Base-by-base conservation (phyloP, 768 basidiomycete genomes). In the Serendipita vermifera region DNA sequence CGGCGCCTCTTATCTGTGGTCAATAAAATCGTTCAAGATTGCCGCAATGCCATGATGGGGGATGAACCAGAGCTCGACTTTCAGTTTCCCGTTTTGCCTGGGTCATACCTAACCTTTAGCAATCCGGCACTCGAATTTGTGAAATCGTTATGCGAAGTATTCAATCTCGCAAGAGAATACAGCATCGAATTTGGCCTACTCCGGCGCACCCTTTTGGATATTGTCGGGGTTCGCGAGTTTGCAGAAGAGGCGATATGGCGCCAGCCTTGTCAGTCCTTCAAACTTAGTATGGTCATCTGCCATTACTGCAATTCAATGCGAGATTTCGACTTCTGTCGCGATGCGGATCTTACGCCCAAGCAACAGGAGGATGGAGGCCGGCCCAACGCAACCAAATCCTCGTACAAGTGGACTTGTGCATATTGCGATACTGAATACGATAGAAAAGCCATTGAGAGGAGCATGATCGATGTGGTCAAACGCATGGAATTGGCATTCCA, bases 251-350 rank as follows among this genome's bases (percentile, higher is more conserved):
- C 92, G 3, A 68, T 75, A 1, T 99, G 93, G 75, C 80, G 80
- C 55, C 96, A 96, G 66, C 93, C 93, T 0, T 97, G 92, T 70
- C 84, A 90, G 65, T 80, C 87, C 6, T 75, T 94, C 56, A 85
- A 85, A 62, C 68, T 98, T 26, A 73, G 82, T 39, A 87, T 87
- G 66, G 85, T 97, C 33, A 87, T 93, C 29, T 97, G 94, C 66
- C 80, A 78, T 38, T 79, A 83, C 63, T 98, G 88, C 69, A 92
- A 91, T 66, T 70, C 73, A 13, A 75, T 92, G 58, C 80, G 86
- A 2, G 91, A 94, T 66, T 87, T 99, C 63, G 96, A 99, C 68
- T 87, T 99, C 64, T 97, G 94, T 66, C 80, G 94, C 14, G 94
- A 98, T 69, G 76, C 81, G 9, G 86, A 90, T 58, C 75, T 96